Evolutionary conservation across 169 alveolate species (phyloP).

Genomic region (Plasmodium relictum): DNA sequence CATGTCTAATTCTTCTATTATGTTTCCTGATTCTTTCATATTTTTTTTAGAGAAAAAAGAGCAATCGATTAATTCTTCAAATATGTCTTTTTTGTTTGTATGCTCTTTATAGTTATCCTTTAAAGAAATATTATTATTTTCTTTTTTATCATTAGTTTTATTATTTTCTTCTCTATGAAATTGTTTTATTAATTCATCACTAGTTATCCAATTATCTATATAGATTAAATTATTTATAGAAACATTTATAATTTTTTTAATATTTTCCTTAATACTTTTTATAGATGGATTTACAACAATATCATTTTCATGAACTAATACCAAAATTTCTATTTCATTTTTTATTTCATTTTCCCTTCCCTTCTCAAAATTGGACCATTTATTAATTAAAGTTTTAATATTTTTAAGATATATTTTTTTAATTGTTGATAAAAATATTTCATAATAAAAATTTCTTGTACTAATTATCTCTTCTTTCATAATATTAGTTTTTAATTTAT

Average conservation of each 20-base stretch:
- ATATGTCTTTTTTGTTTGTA: constrained; percentile 13
- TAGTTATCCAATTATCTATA: constrained; percentile 73
- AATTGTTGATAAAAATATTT: constrained; percentile 30
- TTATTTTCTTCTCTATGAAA: constrained; percentile 24
- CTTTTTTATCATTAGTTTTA: neutral
- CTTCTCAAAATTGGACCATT: constrained; percentile 49
- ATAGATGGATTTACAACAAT: constrained; percentile 75
- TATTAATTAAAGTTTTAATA: constrained; percentile 43
- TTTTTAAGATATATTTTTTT: constrained; percentile 65
- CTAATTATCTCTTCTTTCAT: constrained; percentile 48
- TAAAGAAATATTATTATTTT: neutral
- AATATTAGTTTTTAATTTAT: constrained; percentile 58
- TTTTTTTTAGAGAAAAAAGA: constrained; percentile 42
- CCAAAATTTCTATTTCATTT: constrained; percentile 56
- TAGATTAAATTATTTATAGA: constrained; percentile 71
- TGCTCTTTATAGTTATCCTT: neutral
- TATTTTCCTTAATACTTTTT: constrained; percentile 53
- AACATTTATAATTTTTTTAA: constrained; percentile 70
- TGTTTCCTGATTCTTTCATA: constrained; percentile 20
- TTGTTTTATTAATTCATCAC: constrained; percentile 44
- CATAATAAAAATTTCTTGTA: constrained; percentile 62
- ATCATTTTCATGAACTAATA: constrained; percentile 54
- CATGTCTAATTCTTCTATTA: constrained; percentile 26
- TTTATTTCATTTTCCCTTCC: neutral
- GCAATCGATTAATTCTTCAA: constrained; percentile 40